Conservation (phyloP, 1,284 basidiomycete genomes). For the Coriolopsis trogii region DNA sequence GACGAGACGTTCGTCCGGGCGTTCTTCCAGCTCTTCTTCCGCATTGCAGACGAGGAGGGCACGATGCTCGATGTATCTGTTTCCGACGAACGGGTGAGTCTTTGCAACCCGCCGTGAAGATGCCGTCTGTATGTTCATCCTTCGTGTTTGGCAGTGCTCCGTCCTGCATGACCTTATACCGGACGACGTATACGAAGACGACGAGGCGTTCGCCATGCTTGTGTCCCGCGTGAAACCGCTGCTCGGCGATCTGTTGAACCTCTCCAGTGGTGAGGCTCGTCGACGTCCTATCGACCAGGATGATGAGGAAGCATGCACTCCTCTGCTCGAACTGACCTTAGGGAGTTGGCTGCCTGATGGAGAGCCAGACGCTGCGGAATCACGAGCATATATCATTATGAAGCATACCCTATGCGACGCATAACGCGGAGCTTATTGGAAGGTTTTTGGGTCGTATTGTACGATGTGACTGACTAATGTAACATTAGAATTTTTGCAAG, state of each 20-base stretch:
- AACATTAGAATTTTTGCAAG: no score
- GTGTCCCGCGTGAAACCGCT: slow-evolving; percentile 43
- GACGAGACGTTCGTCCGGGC: slow-evolving; percentile 50
- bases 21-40: slow-evolving; percentile 50
- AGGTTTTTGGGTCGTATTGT: not conserved
- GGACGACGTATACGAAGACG: slow-evolving; percentile 44
- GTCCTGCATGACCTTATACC: slow-evolving; percentile 47
- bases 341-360: slow-evolving; percentile 22
- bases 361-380: slow-evolving; percentile 10
- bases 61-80: slow-evolving; percentile 46
- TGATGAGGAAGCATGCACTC: not conserved
- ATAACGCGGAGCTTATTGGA: not conserved
- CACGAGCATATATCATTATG: slow-evolving; percentile 19
- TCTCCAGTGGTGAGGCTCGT: slow-evolving; percentile 16
- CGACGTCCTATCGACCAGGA: slow-evolving; percentile 9
- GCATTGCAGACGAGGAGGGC: slow-evolving; percentile 51
- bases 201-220: slow-evolving; percentile 40
- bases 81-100: slow-evolving; percentile 33
- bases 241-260: slow-evolving; percentile 43
- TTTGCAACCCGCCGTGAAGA: no score
- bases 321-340: slow-evolving; percentile 18
- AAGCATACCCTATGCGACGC: slow-evolving; percentile 11
- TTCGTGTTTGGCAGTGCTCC: slow-evolving; percentile 37
- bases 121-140: not conserved
- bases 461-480: no score